Evolutionary conservation across 2,329 filamentous ascomycete species (phyloP).

Genomic region (Ophiostoma sp.): DNA sequence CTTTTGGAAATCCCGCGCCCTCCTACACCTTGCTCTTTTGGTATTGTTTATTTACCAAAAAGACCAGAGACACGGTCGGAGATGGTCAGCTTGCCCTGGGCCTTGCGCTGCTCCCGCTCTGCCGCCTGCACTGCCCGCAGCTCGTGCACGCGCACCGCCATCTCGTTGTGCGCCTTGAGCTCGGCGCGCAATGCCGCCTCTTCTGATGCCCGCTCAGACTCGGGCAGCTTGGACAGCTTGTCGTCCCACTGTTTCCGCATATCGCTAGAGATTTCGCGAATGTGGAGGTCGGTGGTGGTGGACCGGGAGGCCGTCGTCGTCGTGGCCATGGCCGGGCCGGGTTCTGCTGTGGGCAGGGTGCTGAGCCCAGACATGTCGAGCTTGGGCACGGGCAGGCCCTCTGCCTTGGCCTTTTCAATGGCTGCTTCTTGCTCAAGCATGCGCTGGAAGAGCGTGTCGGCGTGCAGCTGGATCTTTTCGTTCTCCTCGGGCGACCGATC

Average conservation of each 20-base stretch:
- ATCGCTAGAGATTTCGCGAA: conserved; percentile 39
- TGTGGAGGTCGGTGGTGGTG: not conserved
- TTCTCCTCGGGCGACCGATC: conserved; percentile 63
- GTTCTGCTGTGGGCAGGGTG: conserved; percentile 7
- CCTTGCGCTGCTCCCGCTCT: conserved; percentile 51
- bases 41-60: conserved; percentile 27
- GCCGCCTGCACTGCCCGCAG: conserved; percentile 53
- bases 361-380: conserved; percentile 29
- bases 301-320: not conserved
- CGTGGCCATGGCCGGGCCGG: conserved; percentile 19
- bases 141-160: conserved; percentile 51
- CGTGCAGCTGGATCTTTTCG: conserved; percentile 92
- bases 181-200: conserved; percentile 60
- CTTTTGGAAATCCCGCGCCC: not conserved
- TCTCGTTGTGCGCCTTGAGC: conserved; percentile 53
- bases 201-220: conserved; percentile 56
- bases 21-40: not conserved
- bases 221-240: conserved; percentile 52
- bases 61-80: conserved; percentile 38
- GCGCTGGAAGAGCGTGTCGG: conserved; percentile 80
- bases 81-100: conserved; percentile 47
- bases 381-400: conserved; percentile 51
- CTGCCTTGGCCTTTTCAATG: conserved; percentile 63
- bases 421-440: conserved; percentile 77
- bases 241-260: conserved; percentile 50